These are phyloP conservation scores for Aegilops speltoides DNA, from an alignment of 176 grass and related monocot species.

Conservation along the genomic window DNA sequence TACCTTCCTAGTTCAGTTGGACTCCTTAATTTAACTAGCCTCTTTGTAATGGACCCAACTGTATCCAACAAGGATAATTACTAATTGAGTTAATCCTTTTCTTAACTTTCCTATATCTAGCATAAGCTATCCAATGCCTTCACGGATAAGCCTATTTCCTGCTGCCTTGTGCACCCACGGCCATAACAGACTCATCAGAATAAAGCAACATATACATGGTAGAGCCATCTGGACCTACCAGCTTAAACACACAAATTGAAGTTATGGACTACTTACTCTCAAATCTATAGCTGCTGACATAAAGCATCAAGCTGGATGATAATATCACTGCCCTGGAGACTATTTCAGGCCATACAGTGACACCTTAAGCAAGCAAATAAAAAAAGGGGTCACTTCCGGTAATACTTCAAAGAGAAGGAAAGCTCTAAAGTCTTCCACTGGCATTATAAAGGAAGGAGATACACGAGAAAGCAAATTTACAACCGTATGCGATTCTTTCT, in stretches of 20 bases:
- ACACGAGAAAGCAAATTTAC: too few relatives aligned
- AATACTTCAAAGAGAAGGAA: too few relatives aligned
- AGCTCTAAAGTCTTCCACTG: too few relatives aligned
- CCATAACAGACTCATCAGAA: not conserved
- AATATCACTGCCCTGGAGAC: too few relatives aligned
- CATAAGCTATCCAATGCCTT: not conserved
- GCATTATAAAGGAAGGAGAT: too few relatives aligned
- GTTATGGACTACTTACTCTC: not conserved
- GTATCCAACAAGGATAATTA: not conserved
- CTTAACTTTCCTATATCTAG: not conserved
- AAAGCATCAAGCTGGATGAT: too few relatives aligned
- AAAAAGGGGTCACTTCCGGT: too few relatives aligned
- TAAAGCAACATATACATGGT: not conserved
- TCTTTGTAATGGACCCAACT: not conserved
- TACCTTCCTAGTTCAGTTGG: constrained; percentile 4
- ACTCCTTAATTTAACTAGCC: not conserved
- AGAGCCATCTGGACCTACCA: not conserved
- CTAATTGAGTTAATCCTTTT: not conserved
- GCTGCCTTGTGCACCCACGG: not conserved
- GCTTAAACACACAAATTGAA: not conserved
- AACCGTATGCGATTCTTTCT: too few relatives aligned
- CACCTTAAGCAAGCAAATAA: too few relatives aligned
- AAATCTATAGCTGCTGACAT: too few relatives aligned
- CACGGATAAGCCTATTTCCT: not conserved
- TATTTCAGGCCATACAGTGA: too few relatives aligned